Percentiles rank a stretch among this genome's conserved stretches.
phyloP scores from a whole-genome alignment of 257 asterid species.

The Orobanche coerulescens region DNA sequence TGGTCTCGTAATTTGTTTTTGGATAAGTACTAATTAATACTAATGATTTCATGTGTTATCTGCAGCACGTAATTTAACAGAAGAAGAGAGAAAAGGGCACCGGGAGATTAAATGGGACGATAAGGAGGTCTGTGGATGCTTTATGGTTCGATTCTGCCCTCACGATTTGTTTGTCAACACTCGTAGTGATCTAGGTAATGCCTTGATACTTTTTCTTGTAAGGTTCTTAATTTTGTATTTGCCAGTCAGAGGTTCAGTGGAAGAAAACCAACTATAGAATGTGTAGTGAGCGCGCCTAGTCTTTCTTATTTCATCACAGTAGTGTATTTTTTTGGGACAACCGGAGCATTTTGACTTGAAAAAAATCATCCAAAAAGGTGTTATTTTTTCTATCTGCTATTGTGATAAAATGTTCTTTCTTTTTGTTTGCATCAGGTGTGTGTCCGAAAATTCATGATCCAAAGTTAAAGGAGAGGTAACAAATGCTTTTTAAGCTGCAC shows the following conservation, averaged over 20 bases:
- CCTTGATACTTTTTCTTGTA: not conserved
- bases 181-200: conserved; percentile 77
- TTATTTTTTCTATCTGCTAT: not conserved
- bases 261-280: not conserved
- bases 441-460: conserved; percentile 92
- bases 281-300: too few relatives aligned
- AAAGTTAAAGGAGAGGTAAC: conserved; percentile 92
- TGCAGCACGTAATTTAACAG: conserved; percentile 87
- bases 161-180: conserved; percentile 96
- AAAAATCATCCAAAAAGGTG: not conserved
- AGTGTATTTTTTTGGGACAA: not conserved
- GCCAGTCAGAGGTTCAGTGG: not conserved
- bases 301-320: not conserved
- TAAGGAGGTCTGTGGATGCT: conserved; percentile 79
- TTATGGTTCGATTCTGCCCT: conserved; percentile 95
- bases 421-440: conserved; percentile 45
- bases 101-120: conserved; percentile 92
- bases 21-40: not conserved
- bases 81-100: conserved; percentile 83
- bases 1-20: not conserved
- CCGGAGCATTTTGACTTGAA: not conserved
- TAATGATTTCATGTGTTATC: conserved; percentile 10
- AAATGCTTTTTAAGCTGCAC: conserved; percentile 3
- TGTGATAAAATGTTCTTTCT: conserved; percentile 10
- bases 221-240: not conserved